These are phyloP conservation scores for Aspergillus nanangensis DNA, from an alignment of 495 filamentous ascomycete genomes.

Conservation along the genomic window DNA sequence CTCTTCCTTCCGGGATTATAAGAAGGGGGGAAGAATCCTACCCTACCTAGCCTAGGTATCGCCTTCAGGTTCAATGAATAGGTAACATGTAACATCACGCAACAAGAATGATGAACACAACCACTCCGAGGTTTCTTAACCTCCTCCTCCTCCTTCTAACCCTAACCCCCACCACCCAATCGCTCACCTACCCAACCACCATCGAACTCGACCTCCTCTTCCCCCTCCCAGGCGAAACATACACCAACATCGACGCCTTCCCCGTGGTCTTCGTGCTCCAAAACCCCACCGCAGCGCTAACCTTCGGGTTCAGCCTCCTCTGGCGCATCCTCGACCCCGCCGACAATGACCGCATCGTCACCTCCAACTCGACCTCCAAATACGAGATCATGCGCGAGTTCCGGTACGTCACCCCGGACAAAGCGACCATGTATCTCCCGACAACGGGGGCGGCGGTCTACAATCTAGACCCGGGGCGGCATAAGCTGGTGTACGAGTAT, in stretches of 20 bases:
- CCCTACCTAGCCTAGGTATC: too few species aligned
- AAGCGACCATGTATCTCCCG: background rate
- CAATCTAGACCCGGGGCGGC: background rate
- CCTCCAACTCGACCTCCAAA: background rate
- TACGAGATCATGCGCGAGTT: background rate
- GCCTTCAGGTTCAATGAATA: too few species aligned
- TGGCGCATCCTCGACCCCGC: background rate
- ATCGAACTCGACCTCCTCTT: slow-evolving; percentile 12
- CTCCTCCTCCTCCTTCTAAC: background rate
- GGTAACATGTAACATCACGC: too few species aligned
- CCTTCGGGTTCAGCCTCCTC: background rate
- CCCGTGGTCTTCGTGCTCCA: slow-evolving; percentile 10
- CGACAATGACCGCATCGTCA: background rate
- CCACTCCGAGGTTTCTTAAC: too few species aligned
- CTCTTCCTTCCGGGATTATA: too few species aligned
- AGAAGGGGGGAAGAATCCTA: too few species aligned
- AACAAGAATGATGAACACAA: too few species aligned
- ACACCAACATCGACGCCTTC: slow-evolving; percentile 6
- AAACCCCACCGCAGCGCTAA: slow-evolving; percentile 1
- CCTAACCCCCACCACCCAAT: background rate
- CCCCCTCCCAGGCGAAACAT: slow-evolving; percentile 6
- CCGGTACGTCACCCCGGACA: background rate
- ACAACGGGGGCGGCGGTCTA: too few species aligned
- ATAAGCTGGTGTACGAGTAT: background rate
- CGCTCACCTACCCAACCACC: slow-evolving; percentile 1